Percentiles rank a stretch among this genome's conserved stretches.
These are phyloP conservation scores for Bertia moriformis DNA, from an alignment of 2,329 filamentous ascomycete genomes.

Conservation along the genomic window DNA sequence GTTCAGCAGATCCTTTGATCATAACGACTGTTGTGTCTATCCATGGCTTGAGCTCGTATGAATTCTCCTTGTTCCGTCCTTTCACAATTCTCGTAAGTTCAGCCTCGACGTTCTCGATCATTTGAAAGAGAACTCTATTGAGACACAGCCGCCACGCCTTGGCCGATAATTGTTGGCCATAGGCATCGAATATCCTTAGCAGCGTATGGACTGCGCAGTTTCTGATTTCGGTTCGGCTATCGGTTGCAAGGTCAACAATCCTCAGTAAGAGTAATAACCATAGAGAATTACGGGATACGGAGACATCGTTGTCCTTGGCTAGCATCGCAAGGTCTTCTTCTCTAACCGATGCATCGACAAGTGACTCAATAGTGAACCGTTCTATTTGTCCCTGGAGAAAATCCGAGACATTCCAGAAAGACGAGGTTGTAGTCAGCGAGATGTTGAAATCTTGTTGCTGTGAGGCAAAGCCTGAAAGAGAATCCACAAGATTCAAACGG, in stretches of 20 bases:
- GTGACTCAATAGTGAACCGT: conserved; percentile 38
- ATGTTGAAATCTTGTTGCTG: conserved; percentile 91
- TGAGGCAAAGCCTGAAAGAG: conserved; percentile 74
- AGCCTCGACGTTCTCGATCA: conserved; percentile 56
- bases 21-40: conserved; percentile 63
- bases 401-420: conserved; percentile 91
- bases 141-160: conserved; percentile 76
- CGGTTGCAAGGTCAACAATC: conserved; percentile 56
- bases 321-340: conserved; percentile 41
- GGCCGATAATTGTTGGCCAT: conserved; percentile 64
- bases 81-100: conserved; percentile 27
- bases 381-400: conserved; percentile 54
- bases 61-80: conserved; percentile 4
- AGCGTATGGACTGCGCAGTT: conserved; percentile 85
- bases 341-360: conserved; percentile 32
- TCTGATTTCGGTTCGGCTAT: conserved; percentile 60
- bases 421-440: conserved; percentile 71
- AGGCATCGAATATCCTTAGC: conserved; percentile 80
- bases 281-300: conserved; percentile 53
- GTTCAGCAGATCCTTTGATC: conserved; percentile 55
- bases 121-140: conserved; percentile 64
- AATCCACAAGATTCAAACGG: conserved; percentile 68
- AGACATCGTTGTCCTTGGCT: conserved; percentile 41
- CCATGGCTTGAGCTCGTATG: conserved; percentile 34
- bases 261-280: conserved; percentile 67